phyloP scores from a whole-genome alignment of 306 rosid species.

The Sphenostylis stenocarpa region DNA sequence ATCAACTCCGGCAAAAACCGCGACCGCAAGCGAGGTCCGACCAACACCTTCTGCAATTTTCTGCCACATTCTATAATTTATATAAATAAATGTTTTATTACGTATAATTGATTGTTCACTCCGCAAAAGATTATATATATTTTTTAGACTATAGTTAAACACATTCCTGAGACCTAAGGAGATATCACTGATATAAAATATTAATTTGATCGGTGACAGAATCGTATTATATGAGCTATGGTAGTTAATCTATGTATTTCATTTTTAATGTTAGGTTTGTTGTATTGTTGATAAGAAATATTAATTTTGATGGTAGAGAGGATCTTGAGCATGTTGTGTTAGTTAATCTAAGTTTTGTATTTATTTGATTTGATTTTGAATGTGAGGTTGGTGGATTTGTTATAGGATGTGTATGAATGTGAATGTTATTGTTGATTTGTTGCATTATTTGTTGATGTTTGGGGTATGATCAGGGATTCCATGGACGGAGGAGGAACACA shows the following conservation, averaged over 20 bases:
- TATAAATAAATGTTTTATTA: background rate
- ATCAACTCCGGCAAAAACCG: conserved; percentile 47
- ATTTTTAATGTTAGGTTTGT: background rate
- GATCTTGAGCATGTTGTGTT: background rate
- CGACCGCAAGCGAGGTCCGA: conserved; percentile 83
- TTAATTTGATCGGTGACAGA: background rate
- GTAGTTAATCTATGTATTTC: background rate
- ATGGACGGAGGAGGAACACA: conserved; percentile 92
- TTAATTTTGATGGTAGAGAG: no score
- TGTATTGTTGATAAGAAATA: no score
- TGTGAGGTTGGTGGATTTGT: background rate
- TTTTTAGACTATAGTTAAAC: background rate
- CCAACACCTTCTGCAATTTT: conserved; percentile 14
- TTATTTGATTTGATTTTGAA: background rate
- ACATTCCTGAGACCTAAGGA: background rate
- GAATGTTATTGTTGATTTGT: background rate
- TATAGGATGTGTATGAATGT: background rate
- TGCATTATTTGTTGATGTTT: background rate
- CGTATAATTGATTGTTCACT: background rate
- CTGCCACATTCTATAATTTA: background rate
- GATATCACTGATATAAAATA: background rate
- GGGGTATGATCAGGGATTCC: conserved; percentile 61
- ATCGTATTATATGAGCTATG: background rate
- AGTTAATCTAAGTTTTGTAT: background rate
- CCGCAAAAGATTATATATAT: background rate